Evolutionary conservation across 495 filamentous ascomycete genomes (phyloP).

Genomic region (Hyaloscypha bicolor): DNA sequence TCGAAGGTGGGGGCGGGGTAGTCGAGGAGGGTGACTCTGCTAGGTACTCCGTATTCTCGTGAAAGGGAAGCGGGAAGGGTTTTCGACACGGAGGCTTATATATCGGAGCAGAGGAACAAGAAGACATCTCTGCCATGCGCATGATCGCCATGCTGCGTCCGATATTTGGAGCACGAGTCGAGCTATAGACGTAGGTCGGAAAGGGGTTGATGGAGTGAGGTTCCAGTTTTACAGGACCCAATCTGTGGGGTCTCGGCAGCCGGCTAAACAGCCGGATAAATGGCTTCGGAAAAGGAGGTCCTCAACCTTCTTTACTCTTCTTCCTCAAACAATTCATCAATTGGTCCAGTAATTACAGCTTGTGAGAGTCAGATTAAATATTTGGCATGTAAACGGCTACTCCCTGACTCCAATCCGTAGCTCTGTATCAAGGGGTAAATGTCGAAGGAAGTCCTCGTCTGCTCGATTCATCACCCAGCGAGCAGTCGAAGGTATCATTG

Average conservation of each 20-base stretch:
- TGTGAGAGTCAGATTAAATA: no score
- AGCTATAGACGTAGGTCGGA: not conserved
- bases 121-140: not conserved
- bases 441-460: no score
- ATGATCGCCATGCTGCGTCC: not conserved
- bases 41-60: not conserved
- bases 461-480: no score
- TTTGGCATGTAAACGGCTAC: no score
- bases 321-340: not conserved
- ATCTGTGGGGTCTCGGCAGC: not conserved
- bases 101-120: not conserved
- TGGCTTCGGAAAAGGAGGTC: not conserved
- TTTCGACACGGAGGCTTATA: not conserved
- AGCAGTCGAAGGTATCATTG: no score
- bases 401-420: no score
- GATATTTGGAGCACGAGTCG: not conserved
- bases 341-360: not conserved
- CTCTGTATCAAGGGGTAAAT: no score
- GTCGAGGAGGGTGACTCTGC: not conserved
- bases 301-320: not conserved
- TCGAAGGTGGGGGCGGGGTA: not conserved
- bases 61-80: not conserved
- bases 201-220: not conserved
- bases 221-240: not conserved
- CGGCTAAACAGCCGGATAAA: not conserved